phyloP scores from a whole-genome alignment of 306 rosid species.

The Carpinus viminea region DNA sequence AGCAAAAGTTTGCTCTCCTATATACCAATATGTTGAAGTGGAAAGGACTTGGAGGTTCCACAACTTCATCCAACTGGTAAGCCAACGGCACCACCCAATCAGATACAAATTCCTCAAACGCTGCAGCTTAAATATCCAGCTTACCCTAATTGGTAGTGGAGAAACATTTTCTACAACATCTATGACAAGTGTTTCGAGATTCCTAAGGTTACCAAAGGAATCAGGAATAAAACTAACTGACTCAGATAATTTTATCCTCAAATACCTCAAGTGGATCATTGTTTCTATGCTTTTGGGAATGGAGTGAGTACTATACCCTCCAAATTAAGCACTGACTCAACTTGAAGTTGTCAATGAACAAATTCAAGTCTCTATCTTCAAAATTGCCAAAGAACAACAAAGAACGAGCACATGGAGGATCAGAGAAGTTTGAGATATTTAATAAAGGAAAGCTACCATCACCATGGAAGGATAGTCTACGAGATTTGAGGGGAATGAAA shows the following conservation, averaged over 20 bases:
- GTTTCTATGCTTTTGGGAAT: not conserved
- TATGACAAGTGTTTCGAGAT: not conserved
- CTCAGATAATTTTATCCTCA: not conserved
- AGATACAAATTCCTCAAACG: not conserved
- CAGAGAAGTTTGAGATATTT: not conserved
- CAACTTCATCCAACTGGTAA: not conserved
- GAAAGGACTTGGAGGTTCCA: too few relatives aligned
- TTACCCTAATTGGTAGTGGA: too few relatives aligned
- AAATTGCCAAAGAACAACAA: not conserved
- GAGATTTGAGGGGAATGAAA: not conserved
- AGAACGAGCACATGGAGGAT: not conserved
- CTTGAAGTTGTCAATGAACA: not conserved
- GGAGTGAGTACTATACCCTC: not conserved
- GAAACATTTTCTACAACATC: too few relatives aligned
- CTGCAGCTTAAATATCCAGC: not conserved
- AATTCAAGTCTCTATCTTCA: not conserved
- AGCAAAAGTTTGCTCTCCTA: too few relatives aligned
- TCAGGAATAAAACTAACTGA: not conserved
- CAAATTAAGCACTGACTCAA: not conserved
- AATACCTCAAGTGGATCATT: too few relatives aligned
- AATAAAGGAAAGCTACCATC: too few relatives aligned
- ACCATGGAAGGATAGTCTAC: not conserved
- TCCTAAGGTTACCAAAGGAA: not conserved
- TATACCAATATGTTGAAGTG: not conserved
- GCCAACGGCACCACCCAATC: not conserved